These are phyloP conservation scores for Pleurostoma richardsiae DNA, from an alignment of 2,329 filamentous ascomycete genomes.

Conservation along the genomic window DNA sequence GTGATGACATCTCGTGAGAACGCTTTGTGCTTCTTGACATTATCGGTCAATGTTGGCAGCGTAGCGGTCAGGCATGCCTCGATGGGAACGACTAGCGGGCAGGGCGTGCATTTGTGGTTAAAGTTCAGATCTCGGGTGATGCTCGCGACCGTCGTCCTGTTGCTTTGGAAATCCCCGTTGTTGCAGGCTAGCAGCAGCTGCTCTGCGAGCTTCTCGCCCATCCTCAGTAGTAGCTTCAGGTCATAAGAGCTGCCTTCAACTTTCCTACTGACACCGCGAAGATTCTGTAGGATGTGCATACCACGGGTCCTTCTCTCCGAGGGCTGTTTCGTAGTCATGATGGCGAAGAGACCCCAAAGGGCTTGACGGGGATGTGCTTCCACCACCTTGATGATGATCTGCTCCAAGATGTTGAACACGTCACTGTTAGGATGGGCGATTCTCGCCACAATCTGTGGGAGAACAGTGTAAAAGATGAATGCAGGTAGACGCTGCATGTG, in stretches of 20 bases:
- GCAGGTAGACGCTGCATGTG: constrained; percentile 69
- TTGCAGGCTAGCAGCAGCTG: constrained; percentile 79
- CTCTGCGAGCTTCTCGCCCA: constrained; percentile 78
- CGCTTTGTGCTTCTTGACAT: constrained; percentile 71
- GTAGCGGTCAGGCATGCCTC: constrained; percentile 80
- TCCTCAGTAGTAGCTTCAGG: constrained; percentile 65
- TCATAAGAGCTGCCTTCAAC: constrained; percentile 50
- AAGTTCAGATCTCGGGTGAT: constrained; percentile 76
- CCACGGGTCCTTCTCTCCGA: constrained; percentile 57
- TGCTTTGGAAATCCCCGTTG: constrained; percentile 67
- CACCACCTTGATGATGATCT: constrained; percentile 84
- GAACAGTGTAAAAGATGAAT: constrained; percentile 74
- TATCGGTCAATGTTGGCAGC: constrained; percentile 69
- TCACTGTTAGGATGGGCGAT: constrained; percentile 80
- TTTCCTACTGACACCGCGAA: constrained; percentile 44
- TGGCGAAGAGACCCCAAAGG: constrained; percentile 83
- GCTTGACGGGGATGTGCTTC: constrained; percentile 84
- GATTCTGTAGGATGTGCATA: constrained; percentile 42
- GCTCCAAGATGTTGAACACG: constrained; percentile 71
- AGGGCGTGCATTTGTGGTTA: constrained; percentile 77
- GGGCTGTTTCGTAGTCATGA: constrained; percentile 73
- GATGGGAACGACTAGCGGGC: constrained; percentile 81
- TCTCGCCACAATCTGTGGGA: constrained; percentile 92
- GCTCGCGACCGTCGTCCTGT: constrained; percentile 63
- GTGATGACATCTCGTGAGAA: constrained; percentile 85